Conservation (phyloP, 1,284 basidiomycete genomes). For the Anthracocystis walkeri region DNA sequence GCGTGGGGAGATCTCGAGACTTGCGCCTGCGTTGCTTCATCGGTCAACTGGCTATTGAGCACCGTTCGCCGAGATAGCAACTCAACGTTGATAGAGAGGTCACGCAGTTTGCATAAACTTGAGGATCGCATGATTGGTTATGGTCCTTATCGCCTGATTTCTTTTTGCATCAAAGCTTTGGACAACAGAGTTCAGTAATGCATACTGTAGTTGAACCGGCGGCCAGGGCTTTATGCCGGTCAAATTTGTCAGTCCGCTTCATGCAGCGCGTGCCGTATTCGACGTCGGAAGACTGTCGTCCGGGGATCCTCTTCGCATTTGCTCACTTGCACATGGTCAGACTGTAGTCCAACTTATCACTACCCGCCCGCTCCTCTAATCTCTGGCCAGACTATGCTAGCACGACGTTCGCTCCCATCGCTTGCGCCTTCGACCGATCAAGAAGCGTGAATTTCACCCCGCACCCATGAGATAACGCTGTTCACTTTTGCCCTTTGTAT, state of each 20-base stretch:
- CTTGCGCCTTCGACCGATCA: neutral
- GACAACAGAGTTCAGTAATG: too few relatives aligned
- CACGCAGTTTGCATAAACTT: too few relatives aligned
- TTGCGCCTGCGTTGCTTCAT: too few relatives aligned
- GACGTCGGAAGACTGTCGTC: slow-evolving; percentile 28
- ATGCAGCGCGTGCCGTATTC: slow-evolving; percentile 16
- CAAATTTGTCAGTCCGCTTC: slow-evolving; percentile 1
- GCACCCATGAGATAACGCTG: slow-evolving; percentile 4
- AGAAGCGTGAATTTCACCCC: slow-evolving; percentile 1
- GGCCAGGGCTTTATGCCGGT: neutral
- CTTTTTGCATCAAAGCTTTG: too few relatives aligned
- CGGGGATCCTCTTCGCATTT: neutral
- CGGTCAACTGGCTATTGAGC: too few relatives aligned
- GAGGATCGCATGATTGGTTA: too few relatives aligned
- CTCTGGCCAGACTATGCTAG: neutral
- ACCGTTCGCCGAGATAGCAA: too few relatives aligned
- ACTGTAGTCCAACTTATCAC: too few relatives aligned
- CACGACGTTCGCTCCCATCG: neutral
- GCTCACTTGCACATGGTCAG: neutral
- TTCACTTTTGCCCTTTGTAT: neutral
- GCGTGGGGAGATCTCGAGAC: too few relatives aligned
- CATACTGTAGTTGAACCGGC: too few relatives aligned
- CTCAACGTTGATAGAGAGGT: too few relatives aligned
- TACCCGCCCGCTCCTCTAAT: neutral
- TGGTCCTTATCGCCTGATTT: too few relatives aligned